These are phyloP conservation scores for Vitis amurensis DNA, from an alignment of 164 flowering plant genomes.

Conservation along the genomic window DNA sequence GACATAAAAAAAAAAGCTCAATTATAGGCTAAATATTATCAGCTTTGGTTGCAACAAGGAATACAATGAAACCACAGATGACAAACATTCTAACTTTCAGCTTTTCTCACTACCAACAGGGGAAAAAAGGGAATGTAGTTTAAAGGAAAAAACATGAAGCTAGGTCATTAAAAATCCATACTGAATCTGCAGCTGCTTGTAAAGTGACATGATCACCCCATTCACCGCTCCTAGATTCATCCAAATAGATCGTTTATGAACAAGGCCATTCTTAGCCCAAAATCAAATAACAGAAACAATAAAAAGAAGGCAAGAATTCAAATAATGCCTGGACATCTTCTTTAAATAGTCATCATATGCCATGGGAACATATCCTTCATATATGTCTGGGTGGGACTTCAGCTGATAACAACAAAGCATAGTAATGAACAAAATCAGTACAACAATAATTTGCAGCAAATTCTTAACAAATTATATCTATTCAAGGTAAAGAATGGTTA, in stretches of 20 bases:
- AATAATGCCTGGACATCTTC: constrained; percentile 55
- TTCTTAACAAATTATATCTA: neutral
- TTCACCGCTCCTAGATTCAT: constrained; percentile 46
- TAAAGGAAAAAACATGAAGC: neutral
- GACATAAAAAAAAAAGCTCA: too few relatives aligned
- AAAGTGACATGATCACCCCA: constrained; percentile 63
- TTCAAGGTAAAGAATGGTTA: neutral
- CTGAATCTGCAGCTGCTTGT: constrained; percentile 62
- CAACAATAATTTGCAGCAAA: too few relatives aligned
- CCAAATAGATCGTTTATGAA: constrained; percentile 1
- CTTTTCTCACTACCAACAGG: too few relatives aligned
- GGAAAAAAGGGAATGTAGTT: neutral
- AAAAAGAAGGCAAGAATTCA: neutral
- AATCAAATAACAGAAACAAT: neutral
- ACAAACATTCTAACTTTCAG: too few relatives aligned
- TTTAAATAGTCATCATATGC: constrained; percentile 55
- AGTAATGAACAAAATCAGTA: neutral
- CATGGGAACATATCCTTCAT: constrained; percentile 76
- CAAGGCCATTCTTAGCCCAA: neutral
- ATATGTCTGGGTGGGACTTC: constrained; percentile 45
- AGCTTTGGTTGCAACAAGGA: too few relatives aligned
- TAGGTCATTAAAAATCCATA: constrained; percentile 8
- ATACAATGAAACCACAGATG: too few relatives aligned
- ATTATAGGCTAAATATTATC: too few relatives aligned
- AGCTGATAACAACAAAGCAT: constrained; percentile 38